Conservation (phyloP, 2,329 filamentous ascomycete genomes). For the Penicillium verrucosum region DNA sequence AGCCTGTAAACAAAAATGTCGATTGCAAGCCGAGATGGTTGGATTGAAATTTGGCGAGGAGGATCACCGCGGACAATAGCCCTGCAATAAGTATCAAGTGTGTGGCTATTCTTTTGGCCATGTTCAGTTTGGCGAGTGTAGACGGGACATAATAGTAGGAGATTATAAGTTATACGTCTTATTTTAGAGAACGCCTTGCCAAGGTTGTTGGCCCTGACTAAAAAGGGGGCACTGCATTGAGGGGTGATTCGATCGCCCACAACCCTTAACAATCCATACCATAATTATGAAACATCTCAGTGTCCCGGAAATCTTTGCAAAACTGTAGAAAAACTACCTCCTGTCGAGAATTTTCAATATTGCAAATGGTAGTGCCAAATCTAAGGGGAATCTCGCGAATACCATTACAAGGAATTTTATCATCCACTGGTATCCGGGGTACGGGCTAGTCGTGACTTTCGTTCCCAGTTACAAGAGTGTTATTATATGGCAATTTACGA, state of each 20-base stretch:
- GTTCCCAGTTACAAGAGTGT: background rate
- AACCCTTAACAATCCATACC: background rate
- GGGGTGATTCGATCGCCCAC: background rate
- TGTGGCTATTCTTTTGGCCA: slow-evolving; percentile 2
- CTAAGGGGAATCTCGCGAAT: background rate
- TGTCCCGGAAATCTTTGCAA: background rate
- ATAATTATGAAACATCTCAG: background rate
- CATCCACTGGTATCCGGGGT: background rate
- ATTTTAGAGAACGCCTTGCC: background rate
- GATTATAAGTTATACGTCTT: background rate
- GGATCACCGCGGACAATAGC: background rate
- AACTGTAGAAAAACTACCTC: background rate
- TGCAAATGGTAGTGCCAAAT: background rate
- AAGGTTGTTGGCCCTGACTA: background rate
- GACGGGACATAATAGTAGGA: background rate
- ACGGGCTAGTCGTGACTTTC: background rate
- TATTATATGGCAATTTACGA: background rate
- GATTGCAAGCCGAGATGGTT: background rate
- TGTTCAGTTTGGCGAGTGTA: background rate
- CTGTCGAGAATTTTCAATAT: background rate
- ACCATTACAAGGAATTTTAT: background rate
- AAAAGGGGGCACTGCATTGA: background rate
- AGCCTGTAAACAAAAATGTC: background rate
- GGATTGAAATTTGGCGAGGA: background rate
- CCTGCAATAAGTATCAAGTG: slow-evolving; percentile 3